Evolutionary conservation across 208 protist genomes (phyloP).

Genomic region (Trypanosoma mega): DNA sequence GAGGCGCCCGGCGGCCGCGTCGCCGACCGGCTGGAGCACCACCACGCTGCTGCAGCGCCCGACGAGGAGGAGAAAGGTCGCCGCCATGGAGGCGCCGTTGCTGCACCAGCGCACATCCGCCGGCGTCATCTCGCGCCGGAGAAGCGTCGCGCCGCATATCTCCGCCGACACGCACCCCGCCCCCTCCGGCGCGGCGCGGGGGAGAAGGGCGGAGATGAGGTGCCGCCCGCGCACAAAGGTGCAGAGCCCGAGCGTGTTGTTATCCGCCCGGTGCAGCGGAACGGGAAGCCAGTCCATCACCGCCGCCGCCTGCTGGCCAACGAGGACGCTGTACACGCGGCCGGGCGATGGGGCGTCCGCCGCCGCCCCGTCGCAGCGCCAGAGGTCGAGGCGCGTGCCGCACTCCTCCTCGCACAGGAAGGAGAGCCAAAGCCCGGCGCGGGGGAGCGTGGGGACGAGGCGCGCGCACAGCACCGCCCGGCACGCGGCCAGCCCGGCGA

Average conservation of each 20-base stretch:
- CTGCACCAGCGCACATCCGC: constrained; percentile 16
- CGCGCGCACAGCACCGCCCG: constrained; percentile 6
- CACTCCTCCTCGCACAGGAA: constrained; percentile 23
- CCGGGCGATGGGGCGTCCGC: too few relatives aligned
- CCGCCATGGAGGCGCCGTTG: constrained; percentile 10
- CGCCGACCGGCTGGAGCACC: constrained; percentile 21
- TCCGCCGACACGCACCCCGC: constrained; percentile 8
- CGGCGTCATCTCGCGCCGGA: constrained; percentile 10
- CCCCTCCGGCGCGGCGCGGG: constrained; percentile 1
- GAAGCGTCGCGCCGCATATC: constrained; percentile 15
- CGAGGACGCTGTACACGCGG: constrained; percentile 16
- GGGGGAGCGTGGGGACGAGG: constrained; percentile 16
- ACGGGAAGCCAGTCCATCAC: constrained; percentile 29
- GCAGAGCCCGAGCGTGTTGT: constrained; percentile 22
- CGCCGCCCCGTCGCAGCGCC: constrained; percentile 2
- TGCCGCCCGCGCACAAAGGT: constrained; percentile 23
- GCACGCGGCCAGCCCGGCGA: constrained; percentile 9
- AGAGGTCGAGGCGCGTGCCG: constrained; percentile 18
- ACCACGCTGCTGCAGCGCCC: constrained; percentile 18
- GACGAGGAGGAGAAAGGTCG: constrained; percentile 24
- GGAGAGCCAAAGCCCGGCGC: constrained; percentile 18
- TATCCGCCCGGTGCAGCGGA: constrained; percentile 17
- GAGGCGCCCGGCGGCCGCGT: constrained; percentile 4
- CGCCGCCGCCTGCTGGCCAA: constrained; percentile 1
- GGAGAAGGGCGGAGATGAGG: constrained; percentile 17